A percentile compares a stretch with the other conserved stretches of the same genome.
phyloP scores from a whole-genome alignment of 768 basidiomycete species.

The Infundibulicybe gibba region DNA sequence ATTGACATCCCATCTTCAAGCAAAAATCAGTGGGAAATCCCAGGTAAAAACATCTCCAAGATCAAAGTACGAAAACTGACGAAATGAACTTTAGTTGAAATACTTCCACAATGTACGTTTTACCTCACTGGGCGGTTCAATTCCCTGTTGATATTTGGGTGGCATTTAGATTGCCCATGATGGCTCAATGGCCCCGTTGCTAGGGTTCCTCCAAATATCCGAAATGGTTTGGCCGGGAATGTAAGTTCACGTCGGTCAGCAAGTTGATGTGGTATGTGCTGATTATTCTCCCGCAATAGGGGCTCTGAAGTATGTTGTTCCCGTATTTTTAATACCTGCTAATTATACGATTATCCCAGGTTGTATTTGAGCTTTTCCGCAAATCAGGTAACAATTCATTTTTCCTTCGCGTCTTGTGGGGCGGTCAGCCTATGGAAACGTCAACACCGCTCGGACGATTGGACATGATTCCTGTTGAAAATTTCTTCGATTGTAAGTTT shows the following conservation, averaged over 20 bases:
- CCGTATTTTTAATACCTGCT: neutral
- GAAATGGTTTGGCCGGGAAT: slow-evolving; percentile 57
- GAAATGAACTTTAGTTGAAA: slow-evolving; percentile 23
- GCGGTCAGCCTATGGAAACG: slow-evolving; percentile 45
- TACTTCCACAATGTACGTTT: slow-evolving; percentile 39
- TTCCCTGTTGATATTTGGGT: too few relatives aligned
- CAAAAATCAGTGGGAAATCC: slow-evolving; percentile 29
- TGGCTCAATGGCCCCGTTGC: slow-evolving; percentile 43
- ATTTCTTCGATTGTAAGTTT: slow-evolving; percentile 39
- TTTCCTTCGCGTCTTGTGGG: slow-evolving; percentile 48
- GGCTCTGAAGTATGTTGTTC: slow-evolving; percentile 34
- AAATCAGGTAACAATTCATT: slow-evolving; percentile 7
- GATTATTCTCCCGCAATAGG: slow-evolving; percentile 7
- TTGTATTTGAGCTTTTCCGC: slow-evolving; percentile 44
- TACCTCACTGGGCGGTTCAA: neutral
- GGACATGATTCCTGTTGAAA: slow-evolving; percentile 38
- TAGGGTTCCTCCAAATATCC: slow-evolving; percentile 45
- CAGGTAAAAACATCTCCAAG: slow-evolving; percentile 16
- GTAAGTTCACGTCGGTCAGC: slow-evolving; percentile 16
- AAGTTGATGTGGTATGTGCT: too few relatives aligned
- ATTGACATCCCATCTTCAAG: slow-evolving; percentile 35
- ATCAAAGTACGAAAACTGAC: neutral
- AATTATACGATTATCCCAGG: slow-evolving; percentile 10
- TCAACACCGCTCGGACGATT: slow-evolving; percentile 43
- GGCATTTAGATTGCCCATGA: slow-evolving; percentile 39